phyloP scores from a whole-genome alignment of 2,329 filamentous ascomycete species.

The Chaetomium globosum region DNA sequence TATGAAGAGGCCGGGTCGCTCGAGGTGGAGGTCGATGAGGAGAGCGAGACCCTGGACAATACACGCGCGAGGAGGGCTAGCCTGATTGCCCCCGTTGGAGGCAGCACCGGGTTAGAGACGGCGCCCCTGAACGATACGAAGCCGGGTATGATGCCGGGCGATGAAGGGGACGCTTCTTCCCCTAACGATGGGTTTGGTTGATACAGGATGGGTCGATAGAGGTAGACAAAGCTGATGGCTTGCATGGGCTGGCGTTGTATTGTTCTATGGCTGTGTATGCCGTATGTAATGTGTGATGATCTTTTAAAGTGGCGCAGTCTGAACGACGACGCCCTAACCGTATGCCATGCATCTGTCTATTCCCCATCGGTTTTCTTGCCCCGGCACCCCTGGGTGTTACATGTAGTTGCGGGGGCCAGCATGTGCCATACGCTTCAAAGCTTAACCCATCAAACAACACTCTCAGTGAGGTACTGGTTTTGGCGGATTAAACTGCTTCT shows the following conservation, averaged over 20 bases:
- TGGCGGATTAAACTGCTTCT: too few relatives aligned
- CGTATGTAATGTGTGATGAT: constrained; percentile 3
- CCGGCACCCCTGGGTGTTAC: too few relatives aligned
- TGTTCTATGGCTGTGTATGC: constrained; percentile 2
- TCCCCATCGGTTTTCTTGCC: too few relatives aligned
- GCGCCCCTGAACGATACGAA: constrained; percentile 39
- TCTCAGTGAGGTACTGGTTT: too few relatives aligned
- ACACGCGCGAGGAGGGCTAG: constrained; percentile 46
- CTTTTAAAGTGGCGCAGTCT: too few relatives aligned
- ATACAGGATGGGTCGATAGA: constrained; percentile 11
- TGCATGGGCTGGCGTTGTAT: constrained; percentile 26
- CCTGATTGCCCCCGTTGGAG: constrained; percentile 47
- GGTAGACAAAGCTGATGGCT: constrained; percentile 6
- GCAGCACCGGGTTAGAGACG: constrained; percentile 39
- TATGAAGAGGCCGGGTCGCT: constrained; percentile 39
- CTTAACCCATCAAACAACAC: too few relatives aligned
- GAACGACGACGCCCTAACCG: too few relatives aligned
- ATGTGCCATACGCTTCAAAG: too few relatives aligned
- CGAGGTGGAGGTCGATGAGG: constrained; percentile 40
- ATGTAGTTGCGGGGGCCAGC: too few relatives aligned
- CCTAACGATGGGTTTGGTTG: constrained; percentile 39
- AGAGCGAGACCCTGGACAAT: constrained; percentile 40
- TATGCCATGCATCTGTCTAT: too few relatives aligned
- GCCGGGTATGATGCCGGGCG: constrained; percentile 26
- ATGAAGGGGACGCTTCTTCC: constrained; percentile 21